Evolutionary conservation across 2,329 filamentous ascomycete genomes (phyloP), one percentile per base, ranked within the genome.

Genomic region (Chlorencoelia australis): DNA sequence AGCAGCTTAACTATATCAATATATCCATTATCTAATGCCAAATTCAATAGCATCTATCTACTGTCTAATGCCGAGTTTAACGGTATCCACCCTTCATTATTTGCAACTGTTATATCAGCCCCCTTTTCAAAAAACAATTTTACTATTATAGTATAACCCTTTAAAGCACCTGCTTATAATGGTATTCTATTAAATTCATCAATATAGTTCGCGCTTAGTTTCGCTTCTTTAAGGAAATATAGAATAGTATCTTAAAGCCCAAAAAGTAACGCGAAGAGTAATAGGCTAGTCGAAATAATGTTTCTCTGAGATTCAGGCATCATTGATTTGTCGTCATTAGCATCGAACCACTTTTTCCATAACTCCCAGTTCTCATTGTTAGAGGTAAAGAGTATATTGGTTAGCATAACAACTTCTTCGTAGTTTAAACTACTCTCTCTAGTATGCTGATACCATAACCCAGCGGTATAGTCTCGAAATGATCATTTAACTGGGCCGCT

Each of bases 181-280:
- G 22, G 13, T n/a, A 18, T 15, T 7, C 19, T 4, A 13, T 15
- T 7, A 11, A 4, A 7, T 15, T 14, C 11, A 10, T 10, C 11
- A 18, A 31, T 17, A 37, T 37, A 14, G 26, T 37, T 37, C 13
- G 24, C 26, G 27, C 24, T 18, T 5, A 30, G 11, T 15, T 33
- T 33, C 16, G 4, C 29, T 38, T 33, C 20, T 33, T 38, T 7
- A 33, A 38, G 30, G 14, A 38, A 30, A 20, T 38, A 39, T 29
- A 27, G 27, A 32, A 32, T 20, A 13, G 20, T 32, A 3, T 37
- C 29, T 31, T 16, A 21, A 24, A 32, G 28, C 17, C 35, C 35
- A 37, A 37, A 21, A 31, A 31, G 21, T 21, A 29, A 37, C 7
- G 29, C 29, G 25, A 32, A 37, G 29, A 24, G 26, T 27, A 37